Evolutionary conservation across 306 rosid species (phyloP).

Genomic region (Sphenostylis stenocarpa): DNA sequence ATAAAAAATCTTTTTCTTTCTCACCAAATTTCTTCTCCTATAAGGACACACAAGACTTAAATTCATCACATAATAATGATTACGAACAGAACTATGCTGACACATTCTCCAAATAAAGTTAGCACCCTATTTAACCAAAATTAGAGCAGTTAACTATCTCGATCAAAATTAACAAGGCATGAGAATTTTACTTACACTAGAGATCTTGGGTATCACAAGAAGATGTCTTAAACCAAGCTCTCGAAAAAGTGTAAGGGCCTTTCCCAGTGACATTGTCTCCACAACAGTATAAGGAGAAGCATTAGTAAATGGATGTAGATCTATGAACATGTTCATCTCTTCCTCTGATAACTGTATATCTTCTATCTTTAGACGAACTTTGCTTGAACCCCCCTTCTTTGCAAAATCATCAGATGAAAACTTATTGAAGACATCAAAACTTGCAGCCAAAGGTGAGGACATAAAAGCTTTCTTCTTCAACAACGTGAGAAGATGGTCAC

Average conservation of each 20-base stretch:
- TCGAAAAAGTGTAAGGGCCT: slow-evolving; percentile 83
- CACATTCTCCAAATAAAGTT: not conserved
- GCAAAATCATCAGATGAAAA: slow-evolving; percentile 74
- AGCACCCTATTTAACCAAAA: not conserved
- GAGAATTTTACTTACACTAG: slow-evolving; percentile 61
- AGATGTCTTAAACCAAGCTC: slow-evolving; percentile 87
- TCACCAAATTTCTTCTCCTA: not conserved
- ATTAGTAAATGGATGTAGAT: slow-evolving; percentile 87
- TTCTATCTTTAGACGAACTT: slow-evolving; percentile 52
- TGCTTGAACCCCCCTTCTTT: slow-evolving; percentile 67
- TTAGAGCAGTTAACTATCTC: not conserved
- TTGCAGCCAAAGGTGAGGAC: slow-evolving; percentile 39
- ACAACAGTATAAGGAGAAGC: slow-evolving; percentile 90
- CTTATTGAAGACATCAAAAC: slow-evolving; percentile 31
- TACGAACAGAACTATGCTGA: not conserved
- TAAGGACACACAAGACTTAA: not conserved
- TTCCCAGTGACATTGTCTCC: slow-evolving; percentile 88
- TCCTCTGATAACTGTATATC: slow-evolving; percentile 61
- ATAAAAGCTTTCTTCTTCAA: slow-evolving; percentile 74
- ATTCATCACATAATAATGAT: not conserved
- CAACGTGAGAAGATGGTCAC: slow-evolving; percentile 73
- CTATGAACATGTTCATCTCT: slow-evolving; percentile 86
- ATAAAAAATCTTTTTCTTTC: not conserved
- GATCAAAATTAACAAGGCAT: slow-evolving; percentile 20
- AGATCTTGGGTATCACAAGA: slow-evolving; percentile 82